Conservation (phyloP, 1,139 yeast genomes). For the Keqinozyma sinolaborantium region DNA sequence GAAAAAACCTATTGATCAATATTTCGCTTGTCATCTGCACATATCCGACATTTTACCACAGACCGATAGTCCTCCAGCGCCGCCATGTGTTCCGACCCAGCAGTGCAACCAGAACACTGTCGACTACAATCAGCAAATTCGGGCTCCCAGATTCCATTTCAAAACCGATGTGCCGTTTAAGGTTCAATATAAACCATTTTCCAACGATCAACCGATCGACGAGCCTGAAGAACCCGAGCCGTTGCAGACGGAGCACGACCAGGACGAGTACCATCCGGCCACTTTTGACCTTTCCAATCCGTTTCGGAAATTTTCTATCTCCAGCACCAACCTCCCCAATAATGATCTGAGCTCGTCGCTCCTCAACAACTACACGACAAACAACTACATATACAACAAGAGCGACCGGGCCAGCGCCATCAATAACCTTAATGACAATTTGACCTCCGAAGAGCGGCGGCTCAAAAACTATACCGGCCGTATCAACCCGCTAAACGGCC, state of each 20-base stretch:
- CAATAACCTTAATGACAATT: constrained; percentile 21
- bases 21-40: constrained; percentile 20
- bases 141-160: constrained; percentile 38
- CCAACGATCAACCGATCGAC: neutral
- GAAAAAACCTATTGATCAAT: constrained; percentile 32
- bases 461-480: constrained; percentile 2
- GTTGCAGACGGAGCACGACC: constrained; percentile 1
- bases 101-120: constrained; percentile 15
- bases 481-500: constrained; percentile 6
- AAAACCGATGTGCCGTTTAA: constrained; percentile 3
- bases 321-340: constrained; percentile 1
- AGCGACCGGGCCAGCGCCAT: constrained; percentile 16
- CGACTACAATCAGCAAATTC: constrained; percentile 42
- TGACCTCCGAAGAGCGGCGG: constrained; percentile 18
- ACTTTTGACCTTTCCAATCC: constrained; percentile 37
- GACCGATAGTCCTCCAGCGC: constrained; percentile 4
- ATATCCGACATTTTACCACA: constrained; percentile 30
- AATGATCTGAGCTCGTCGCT: constrained; percentile 6
- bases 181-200: neutral
- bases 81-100: constrained; percentile 3
- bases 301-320: constrained; percentile 23
- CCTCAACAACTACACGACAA: constrained; percentile 13
- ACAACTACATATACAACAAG: constrained; percentile 15
- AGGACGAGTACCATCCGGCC: constrained; percentile 33
- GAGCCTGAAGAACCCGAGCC: neutral